Evolutionary conservation across 331 rosid genomes (phyloP), one percentile per base, ranked within the genome.

Genomic region (Malus hybrid): DNA sequence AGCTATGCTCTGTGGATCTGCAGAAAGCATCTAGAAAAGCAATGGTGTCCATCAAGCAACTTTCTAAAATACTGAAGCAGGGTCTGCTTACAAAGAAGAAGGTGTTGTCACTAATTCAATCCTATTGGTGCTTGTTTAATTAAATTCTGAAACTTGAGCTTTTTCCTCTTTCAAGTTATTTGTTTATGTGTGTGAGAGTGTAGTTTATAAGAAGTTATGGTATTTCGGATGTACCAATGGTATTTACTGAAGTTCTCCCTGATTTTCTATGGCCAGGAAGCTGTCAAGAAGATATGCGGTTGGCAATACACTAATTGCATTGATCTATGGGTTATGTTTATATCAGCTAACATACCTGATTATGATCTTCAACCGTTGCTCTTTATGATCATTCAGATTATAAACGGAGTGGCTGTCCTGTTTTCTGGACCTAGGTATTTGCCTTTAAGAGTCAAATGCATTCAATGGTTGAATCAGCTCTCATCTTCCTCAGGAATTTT

Each of bases 341-440:
- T 87, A 80, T 85, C 90, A 61, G 84, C 79, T 39, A 86, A 89
- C 73, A 64, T 84, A 75, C 78, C 30, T 12, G 96, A 90, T 63
- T 80, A 81, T 82, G 93, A 92, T 89, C 91, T 95, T 72, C 97
- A 90, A 73, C 80, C 89, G 10, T 74, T 85, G 78, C 85, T 90
- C 72, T 92, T 74, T 80, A 79, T 78, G 79, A 68, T 89, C 48
- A 81, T 87, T 61, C 97, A 92, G 83, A 89, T 95, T 82, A 79
- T 89, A 86, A 89, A 87, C 75, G 99, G 97, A 75, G 80, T 95
- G 81, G 89, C 90, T 70, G 75, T 83, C 58, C 72, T 95, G 82
- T 95, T 92, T 86, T 86, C 89, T 44, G 97, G 99, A 64, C 96
- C 97, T 61, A 95, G 97, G 88, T 94, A 94, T 87, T 86, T 94